These are phyloP conservation scores for Solanum sparsipilum DNA, from an alignment of 257 asterid genomes.

Conservation along the genomic window DNA sequence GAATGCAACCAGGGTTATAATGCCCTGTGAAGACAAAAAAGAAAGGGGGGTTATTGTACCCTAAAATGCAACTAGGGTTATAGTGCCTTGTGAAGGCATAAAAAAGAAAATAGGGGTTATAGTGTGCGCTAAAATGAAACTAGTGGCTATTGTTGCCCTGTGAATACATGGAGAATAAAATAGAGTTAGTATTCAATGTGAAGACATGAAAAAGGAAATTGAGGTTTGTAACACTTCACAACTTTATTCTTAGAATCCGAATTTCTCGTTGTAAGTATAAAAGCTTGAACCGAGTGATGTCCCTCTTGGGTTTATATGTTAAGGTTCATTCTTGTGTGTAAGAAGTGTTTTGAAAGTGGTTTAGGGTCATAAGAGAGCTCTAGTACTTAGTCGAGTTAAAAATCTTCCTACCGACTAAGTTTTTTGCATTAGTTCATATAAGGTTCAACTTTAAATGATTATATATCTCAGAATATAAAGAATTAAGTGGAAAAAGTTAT, in stretches of 20 bases:
- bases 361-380: background rate
- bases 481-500: no score
- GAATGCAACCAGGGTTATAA: no score
- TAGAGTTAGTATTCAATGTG: background rate
- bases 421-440: background rate
- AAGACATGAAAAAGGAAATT: background rate
- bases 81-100: background rate
- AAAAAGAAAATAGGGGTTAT: background rate
- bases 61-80: background rate
- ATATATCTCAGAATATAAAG: background rate
- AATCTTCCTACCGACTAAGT: background rate
- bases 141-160: background rate
- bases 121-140: background rate
- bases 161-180: background rate
- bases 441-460: background rate
- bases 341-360: background rate
- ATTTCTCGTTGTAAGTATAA: background rate
- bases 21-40: background rate
- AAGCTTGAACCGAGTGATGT: background rate
- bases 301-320: background rate
- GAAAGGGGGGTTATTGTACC: background rate
- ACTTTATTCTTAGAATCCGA: background rate
- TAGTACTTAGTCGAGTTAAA: background rate
- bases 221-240: background rate
- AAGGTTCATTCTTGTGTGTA: background rate